phyloP scores from a whole-genome alignment of 2,329 filamentous ascomycete genomes.

The Phialophora tarda region DNA sequence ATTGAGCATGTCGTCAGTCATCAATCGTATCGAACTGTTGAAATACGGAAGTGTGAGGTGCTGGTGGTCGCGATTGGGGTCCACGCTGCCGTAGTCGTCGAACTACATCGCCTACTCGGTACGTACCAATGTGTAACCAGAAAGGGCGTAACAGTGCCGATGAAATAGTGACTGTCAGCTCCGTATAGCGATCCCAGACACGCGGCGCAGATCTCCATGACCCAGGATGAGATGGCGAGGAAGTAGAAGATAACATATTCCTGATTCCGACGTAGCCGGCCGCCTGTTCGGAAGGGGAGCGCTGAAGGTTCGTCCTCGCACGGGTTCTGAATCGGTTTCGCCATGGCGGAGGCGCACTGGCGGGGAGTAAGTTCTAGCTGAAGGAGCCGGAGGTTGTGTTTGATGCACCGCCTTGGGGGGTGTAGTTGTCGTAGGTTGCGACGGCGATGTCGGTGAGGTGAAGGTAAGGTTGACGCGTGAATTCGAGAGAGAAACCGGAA shows the following conservation, averaged over 20 bases:
- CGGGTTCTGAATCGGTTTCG: slow-evolving; percentile 28
- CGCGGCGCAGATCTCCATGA: slow-evolving; percentile 28
- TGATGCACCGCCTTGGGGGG: background rate
- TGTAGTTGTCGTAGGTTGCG: background rate
- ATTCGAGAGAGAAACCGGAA: background rate
- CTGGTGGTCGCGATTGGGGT: background rate
- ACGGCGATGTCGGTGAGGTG: background rate
- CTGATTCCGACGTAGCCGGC: slow-evolving; percentile 27
- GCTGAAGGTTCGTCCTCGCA: slow-evolving; percentile 27
- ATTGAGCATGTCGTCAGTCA: background rate
- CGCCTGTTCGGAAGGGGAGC: slow-evolving; percentile 28
- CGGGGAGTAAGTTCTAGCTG: background rate
- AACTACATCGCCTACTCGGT: background rate
- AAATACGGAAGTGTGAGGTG: background rate
- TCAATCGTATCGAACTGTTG: background rate
- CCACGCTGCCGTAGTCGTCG: background rate
- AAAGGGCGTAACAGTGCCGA: slow-evolving; percentile 28
- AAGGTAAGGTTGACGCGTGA: background rate
- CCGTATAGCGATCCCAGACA: slow-evolving; percentile 32
- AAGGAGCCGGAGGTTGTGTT: background rate
- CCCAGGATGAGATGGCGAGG: slow-evolving; percentile 27
- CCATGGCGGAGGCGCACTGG: slow-evolving; percentile 16
- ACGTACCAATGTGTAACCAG: slow-evolving; percentile 28
- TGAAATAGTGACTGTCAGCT: slow-evolving; percentile 31
- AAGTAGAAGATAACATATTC: slow-evolving; percentile 34